Base-by-base conservation (phyloP, 148 eudicot species). In the Rhododendron vialii region DNA sequence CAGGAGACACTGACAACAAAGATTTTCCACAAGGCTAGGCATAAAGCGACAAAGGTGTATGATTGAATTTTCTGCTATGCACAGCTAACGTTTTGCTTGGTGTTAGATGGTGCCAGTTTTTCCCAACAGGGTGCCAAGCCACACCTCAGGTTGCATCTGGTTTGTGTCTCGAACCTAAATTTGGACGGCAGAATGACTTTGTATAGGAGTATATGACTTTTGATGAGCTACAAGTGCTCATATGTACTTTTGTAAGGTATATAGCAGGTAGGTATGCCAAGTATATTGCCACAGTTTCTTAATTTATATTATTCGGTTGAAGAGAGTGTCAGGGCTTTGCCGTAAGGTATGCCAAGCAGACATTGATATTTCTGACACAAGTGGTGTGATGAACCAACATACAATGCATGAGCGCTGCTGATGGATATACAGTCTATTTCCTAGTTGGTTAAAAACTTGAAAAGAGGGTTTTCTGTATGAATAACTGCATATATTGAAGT, bases 11-110 rank as follows among this genome's bases (percentile, higher is more conserved):
- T 75, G 75, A 87, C 55, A 82, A 67, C 67, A 86, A 63, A 35
- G 65, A 86, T n/a, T 88, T 88, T 87, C 78, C 85, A 53, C 83
- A 88, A n/a, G 85, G 85, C 83, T 7, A 35, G 33, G 74, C 74
- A 67, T 65, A n/a, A 65, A 73, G 35, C 2, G 2, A 26, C 15
- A 67, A 59, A 59, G 33, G 15, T 67, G 2, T 2, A 26, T 26
- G 73, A 67, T 67, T 67, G 73, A 11, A 67, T 67, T n/a, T 67
- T 67, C 73, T 26, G 12, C 73, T 26, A 26, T 26, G 33, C 15
- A 9, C 73, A 67, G 73, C 73, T 26, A 67, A 67, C 33, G 2
- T 67, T n/a, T 67, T 12, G 1, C 73, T 26, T 67, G 30, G 74
- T 28, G 33, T 26, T 63, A 63, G 69, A 24, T 63, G 69, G 51